Evolutionary conservation across 2,329 filamentous ascomycete genomes (phyloP).

Genomic region (Apiospora koreana): DNA sequence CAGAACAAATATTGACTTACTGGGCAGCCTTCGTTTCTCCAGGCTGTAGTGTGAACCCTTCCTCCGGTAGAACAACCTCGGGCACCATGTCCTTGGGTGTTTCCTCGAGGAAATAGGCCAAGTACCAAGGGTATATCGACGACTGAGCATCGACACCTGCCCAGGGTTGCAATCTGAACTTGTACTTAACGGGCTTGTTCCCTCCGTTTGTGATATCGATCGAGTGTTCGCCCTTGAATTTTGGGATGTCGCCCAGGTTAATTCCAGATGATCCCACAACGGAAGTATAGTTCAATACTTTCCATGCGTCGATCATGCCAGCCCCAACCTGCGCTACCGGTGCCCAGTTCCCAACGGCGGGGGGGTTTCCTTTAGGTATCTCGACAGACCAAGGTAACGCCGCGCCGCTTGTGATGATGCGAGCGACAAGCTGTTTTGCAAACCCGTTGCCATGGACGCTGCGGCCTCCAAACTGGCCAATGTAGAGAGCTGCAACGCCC

Average conservation of each 20-base stretch:
- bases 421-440: slow-evolving; percentile 25
- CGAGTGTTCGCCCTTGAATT: slow-evolving; percentile 28
- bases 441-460: slow-evolving; percentile 28
- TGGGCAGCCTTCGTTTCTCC: slow-evolving; percentile 22
- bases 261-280: slow-evolving; percentile 38
- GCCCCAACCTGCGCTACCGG: slow-evolving; percentile 27
- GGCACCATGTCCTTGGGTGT: slow-evolving; percentile 18
- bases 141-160: slow-evolving; percentile 34
- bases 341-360: neutral
- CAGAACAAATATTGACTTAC: slow-evolving; percentile 7
- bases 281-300: slow-evolving; percentile 37
- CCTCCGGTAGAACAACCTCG: slow-evolving; percentile 19
- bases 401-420: slow-evolving; percentile 33
- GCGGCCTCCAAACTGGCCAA: slow-evolving; percentile 31
- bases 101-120: slow-evolving; percentile 24
- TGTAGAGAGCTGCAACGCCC: slow-evolving; percentile 38
- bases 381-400: slow-evolving; percentile 25
- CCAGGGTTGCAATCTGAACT: slow-evolving; percentile 26
- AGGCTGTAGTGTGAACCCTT: slow-evolving; percentile 22
- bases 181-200: slow-evolving; percentile 33
- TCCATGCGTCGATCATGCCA: slow-evolving; percentile 41
- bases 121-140: neutral
- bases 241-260: slow-evolving; percentile 42
- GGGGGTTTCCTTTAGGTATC: slow-evolving; percentile 16
- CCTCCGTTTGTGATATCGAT: slow-evolving; percentile 37